Conservation (phyloP, 1,284 basidiomycete genomes). For the Neolentinus lepideus region DNA sequence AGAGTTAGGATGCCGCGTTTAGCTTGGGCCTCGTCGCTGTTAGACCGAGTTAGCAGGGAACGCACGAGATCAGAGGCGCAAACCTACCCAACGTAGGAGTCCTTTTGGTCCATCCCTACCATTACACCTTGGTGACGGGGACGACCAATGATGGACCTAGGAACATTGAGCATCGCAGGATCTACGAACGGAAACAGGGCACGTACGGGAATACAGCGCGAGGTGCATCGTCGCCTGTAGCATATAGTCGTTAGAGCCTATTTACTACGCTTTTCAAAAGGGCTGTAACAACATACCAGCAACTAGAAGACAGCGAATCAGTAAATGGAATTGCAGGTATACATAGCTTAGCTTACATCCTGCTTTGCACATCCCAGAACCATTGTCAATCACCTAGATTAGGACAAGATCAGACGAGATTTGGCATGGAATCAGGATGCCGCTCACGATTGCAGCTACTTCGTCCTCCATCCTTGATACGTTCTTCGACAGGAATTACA, state of each 20-base stretch:
- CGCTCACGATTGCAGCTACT: slow-evolving; percentile 38
- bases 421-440: slow-evolving; percentile 1
- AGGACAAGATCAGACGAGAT: not conserved
- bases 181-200: not conserved
- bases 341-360: slow-evolving; percentile 54
- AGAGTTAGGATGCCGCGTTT: slow-evolving; percentile 94
- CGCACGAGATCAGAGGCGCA: slow-evolving; percentile 1
- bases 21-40: slow-evolving; percentile 87
- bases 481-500: no score
- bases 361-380: slow-evolving; percentile 91
- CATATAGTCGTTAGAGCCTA: slow-evolving; percentile 10
- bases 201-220: slow-evolving; percentile 66
- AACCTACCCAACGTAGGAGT: slow-evolving; percentile 78
- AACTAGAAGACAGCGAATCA: slow-evolving; percentile 29
- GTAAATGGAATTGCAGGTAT: slow-evolving; percentile 4
- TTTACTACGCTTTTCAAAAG: no score
- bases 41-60: not conserved
- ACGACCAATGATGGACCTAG: slow-evolving; percentile 84
- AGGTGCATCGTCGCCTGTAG: slow-evolving; percentile 63
- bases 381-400: slow-evolving; percentile 71
- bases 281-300: slow-evolving; percentile 32
- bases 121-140: slow-evolving; percentile 91
- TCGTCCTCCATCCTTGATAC: slow-evolving; percentile 34
- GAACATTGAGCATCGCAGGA: not conserved
- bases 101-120: slow-evolving; percentile 86